Evolutionary conservation across 495 filamentous ascomycete genomes (phyloP).

Genomic region (Hypoxylon fragiforme): DNA sequence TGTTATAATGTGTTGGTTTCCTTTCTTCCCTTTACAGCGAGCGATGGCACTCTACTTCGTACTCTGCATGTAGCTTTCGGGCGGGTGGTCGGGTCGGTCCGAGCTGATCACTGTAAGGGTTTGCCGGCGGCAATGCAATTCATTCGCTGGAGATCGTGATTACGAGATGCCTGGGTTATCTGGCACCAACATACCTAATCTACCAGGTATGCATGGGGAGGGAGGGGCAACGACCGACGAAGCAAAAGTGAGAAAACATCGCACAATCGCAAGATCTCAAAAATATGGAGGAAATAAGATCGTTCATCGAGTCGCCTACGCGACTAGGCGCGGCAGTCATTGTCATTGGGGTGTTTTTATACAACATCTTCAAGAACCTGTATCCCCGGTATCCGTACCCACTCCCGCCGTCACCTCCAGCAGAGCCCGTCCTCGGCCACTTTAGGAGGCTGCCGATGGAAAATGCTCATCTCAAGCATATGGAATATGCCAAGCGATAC

Average conservation of each 20-base stretch:
- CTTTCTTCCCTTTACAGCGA: no score
- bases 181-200: neutral
- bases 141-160: neutral
- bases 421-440: slow-evolving; percentile 47
- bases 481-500: slow-evolving; percentile 45
- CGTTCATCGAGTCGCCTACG: slow-evolving; percentile 12
- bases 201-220: no score
- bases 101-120: neutral
- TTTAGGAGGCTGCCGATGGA: slow-evolving; percentile 44
- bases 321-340: slow-evolving; percentile 2
- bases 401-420: slow-evolving; percentile 45
- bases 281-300: slow-evolving; percentile 18
- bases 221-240: neutral
- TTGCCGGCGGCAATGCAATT: neutral
- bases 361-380: slow-evolving; percentile 1
- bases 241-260: neutral
- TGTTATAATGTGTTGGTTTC: no score
- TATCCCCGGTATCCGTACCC: slow-evolving; percentile 33
- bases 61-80: no score
- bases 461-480: slow-evolving; percentile 46
- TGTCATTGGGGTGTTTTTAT: slow-evolving; percentile 7
- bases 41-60: no score
- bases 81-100: no score
- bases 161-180: neutral
- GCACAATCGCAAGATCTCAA: neutral